These are phyloP conservation scores for Arabidopsis lyrata DNA, from an alignment of 441 rosid genomes.

Conservation along the genomic window DNA sequence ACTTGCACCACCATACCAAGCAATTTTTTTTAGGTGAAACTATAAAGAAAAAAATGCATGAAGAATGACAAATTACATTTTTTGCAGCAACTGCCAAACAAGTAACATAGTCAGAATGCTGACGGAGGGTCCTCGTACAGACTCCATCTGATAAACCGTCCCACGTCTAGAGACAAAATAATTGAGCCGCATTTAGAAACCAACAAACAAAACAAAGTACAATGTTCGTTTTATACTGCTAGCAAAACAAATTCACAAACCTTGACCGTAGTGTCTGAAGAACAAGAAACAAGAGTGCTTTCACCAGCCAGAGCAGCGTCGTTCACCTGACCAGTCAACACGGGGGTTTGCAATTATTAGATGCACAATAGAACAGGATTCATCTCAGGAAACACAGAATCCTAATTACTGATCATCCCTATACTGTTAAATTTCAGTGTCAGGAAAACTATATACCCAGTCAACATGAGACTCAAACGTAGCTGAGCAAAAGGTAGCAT, in stretches of 20 bases:
- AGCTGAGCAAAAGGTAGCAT: constrained; percentile 80
- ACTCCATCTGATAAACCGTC: constrained; percentile 87
- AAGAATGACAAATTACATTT: constrained; percentile 75
- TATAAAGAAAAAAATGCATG: constrained; percentile 33
- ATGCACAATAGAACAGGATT: constrained; percentile 10
- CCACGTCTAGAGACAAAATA: constrained; percentile 71
- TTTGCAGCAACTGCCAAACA: constrained; percentile 89
- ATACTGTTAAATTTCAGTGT: constrained; percentile 20
- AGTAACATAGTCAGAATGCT: constrained; percentile 98
- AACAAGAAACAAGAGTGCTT: constrained; percentile 93
- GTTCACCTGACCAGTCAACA: constrained; percentile 71
- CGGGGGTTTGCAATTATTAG: constrained; percentile 13
- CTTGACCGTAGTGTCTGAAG: constrained; percentile 97
- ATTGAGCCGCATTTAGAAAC: constrained; percentile 30
- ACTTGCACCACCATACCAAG: constrained; percentile 14
- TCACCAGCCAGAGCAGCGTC: constrained; percentile 88
- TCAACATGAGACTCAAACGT: constrained; percentile 99
- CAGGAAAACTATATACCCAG: constrained; percentile 68
- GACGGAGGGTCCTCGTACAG: constrained; percentile 87
- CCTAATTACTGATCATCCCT: neutral
- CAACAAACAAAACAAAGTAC: constrained; percentile 19
- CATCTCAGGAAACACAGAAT: constrained; percentile 31
- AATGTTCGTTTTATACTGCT: constrained; percentile 3
- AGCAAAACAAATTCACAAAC: constrained; percentile 49
- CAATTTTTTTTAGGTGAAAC: constrained; percentile 17